Percentiles rank a stretch among this genome's conserved stretches.
phyloP scores from a whole-genome alignment of 1,139 yeast species.

The Yamadazyma atlantica region DNA sequence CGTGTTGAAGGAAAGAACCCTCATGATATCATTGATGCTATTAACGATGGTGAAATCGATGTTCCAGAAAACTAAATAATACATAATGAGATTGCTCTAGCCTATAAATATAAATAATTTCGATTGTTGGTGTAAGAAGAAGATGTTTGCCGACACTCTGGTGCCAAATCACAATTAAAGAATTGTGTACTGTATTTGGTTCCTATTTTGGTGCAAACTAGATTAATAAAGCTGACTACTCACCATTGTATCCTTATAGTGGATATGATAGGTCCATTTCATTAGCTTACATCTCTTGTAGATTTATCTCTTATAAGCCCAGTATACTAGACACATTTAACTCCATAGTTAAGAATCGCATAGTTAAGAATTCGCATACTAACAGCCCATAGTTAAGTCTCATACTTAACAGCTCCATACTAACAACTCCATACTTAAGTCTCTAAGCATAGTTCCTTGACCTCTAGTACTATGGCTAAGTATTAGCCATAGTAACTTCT shows the following conservation, averaged over 20 bases:
- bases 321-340: too few relatives aligned
- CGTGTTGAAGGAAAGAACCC: slow-evolving; percentile 99
- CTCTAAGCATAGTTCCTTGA: too few relatives aligned
- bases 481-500: too few relatives aligned
- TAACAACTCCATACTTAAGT: too few relatives aligned
- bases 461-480: too few relatives aligned
- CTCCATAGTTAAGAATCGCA: too few relatives aligned
- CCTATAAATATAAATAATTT: slow-evolving; percentile 12
- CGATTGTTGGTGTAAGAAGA: neutral
- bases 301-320: too few relatives aligned
- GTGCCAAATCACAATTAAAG: slow-evolving; percentile 58
- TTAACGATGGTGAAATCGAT: slow-evolving; percentile 97
- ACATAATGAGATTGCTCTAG: slow-evolving; percentile 15
- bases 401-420: too few relatives aligned
- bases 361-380: too few relatives aligned
- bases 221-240: slow-evolving; percentile 69
- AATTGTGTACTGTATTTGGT: slow-evolving; percentile 56
- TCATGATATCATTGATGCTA: slow-evolving; percentile 97
- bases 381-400: too few relatives aligned
- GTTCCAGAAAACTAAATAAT: slow-evolving; percentile 77
- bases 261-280: slow-evolving; percentile 69
- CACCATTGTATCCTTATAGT: slow-evolving; percentile 56
- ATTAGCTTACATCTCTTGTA: slow-evolving; percentile 43
- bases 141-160: slow-evolving; percentile 92
- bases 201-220: slow-evolving; percentile 98